These are phyloP conservation scores for Tolypocladium capitatum DNA, from an alignment of 2,329 filamentous ascomycete species.

Conservation along the genomic window DNA sequence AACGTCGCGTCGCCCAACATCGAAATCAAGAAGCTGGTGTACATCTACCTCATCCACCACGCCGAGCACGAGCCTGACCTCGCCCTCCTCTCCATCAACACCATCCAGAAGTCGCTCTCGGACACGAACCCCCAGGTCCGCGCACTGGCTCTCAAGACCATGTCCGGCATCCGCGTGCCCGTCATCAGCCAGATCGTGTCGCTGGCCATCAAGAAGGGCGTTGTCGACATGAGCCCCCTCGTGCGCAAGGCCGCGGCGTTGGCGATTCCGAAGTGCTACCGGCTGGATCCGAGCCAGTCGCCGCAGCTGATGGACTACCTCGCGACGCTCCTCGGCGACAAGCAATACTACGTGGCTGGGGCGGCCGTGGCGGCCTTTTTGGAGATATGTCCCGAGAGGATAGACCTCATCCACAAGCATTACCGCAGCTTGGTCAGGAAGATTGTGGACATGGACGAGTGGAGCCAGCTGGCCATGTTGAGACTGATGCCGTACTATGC, in stretches of 20 bases:
- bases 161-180: conserved; percentile 94
- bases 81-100: conserved; percentile 92
- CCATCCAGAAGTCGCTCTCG: conserved; percentile 93
- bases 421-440: conserved; percentile 79
- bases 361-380: conserved; percentile 82
- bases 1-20: conserved; percentile 90
- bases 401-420: conserved; percentile 83
- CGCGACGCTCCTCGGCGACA: conserved; percentile 66
- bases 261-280: conserved; percentile 91
- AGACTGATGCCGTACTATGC: conserved; percentile 74
- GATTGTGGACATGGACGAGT: conserved; percentile 97
- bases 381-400: conserved; percentile 74
- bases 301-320: conserved; percentile 80
- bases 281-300: conserved; percentile 71
- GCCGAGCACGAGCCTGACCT: conserved; percentile 94
- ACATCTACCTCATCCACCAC: conserved; percentile 95
- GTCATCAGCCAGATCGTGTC: conserved; percentile 97
- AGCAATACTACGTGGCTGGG: conserved; percentile 92
- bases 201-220: conserved; percentile 86
- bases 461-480: conserved; percentile 80
- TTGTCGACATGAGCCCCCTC: conserved; percentile 84
- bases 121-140: conserved; percentile 84
- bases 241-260: conserved; percentile 88
- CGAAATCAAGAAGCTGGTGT: conserved; percentile 95
- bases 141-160: conserved; percentile 84